Base-by-base conservation (phyloP, 108 stramenopile species). In the Conticribra guillardii region DNA sequence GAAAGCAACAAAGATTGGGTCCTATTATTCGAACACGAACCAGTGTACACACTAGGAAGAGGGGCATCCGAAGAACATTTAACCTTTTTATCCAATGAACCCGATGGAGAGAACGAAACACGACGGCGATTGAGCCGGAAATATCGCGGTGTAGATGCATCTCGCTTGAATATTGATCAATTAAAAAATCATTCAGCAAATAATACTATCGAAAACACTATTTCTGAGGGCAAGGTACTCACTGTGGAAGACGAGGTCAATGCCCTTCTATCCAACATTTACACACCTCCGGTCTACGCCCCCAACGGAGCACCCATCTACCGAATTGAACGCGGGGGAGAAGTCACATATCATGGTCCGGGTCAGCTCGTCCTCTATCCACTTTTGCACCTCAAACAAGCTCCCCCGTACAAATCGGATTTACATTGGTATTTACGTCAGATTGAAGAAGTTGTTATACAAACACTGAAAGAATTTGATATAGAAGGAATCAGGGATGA, bases 281-380 rank as follows among this genome's bases (percentile, higher is more conserved):
- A 11, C 0, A 3, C 82, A 2, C 54, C 71, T n/a, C 87, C 90
- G 30, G 89, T 93, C 4, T 21, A 82, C 24, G 83, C 92, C 16
- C 90, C 92, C 3, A 90, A 92, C 67, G 82, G 79, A 14, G 82
- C 86, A 9, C 92, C 90, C 21, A 80, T 96, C 16, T 89, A 91
- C 64, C 79, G 96, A 48, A 87, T 95, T 16, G 97, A 98, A 60
- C 90, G 99, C 2, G 99, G 99, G 1, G 99, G 99, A 5, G 97
- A 99, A 76, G 97, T 98, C 27, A 99, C 99, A 15, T 99, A 80
- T 61, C 99, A 99, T 81, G 99, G 99, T 4, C 99, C 98, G 3
- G 94, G 92, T 23, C 99, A 99, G 73, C 68, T 99, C 4, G 96
- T 98, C 0, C 82, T 91, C 4, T 99, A 99, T 77, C 99, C 99